Base-by-base conservation (phyloP, 2,329 filamentous ascomycete genomes). In the Arthrobotrys iridis region DNA sequence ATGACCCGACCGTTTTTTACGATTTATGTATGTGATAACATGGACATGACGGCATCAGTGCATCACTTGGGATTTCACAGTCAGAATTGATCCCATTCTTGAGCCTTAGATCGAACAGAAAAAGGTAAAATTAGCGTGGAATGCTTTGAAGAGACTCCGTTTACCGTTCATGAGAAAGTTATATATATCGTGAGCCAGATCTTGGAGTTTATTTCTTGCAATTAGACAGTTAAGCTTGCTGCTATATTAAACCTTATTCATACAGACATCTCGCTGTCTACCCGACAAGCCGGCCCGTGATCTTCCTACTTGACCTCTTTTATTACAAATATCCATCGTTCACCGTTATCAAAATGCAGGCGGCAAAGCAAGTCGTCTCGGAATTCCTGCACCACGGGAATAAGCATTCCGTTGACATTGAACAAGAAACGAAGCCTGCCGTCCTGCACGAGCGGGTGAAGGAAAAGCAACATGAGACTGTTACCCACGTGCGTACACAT, bases 351-450 rank as follows among this genome's bases (percentile, higher is more conserved):
- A 71, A 71, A 8, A 71, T 71, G 66, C 58, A 71, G 46, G 58
- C 58, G 15, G 66, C 66, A 55, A 71, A 71, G 24, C 46, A 71
- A 57, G 66, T 43, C 15, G 66, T 71, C 28, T 48, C 66, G 37
- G 57, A 71, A 24, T 71, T 71, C 37, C 66, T 71, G 37, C 66
- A 71, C 28, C 58, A 71, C 24, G 66, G 57, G 28, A 75, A 68
- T 10, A 67, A 68, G 30, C 63, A 75, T 24, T 63, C 71, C 40
- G 71, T 75, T 30, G 63, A 68, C 22, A 59, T 75, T 15, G 48
- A 75, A 24, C 71, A 68, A n/a, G 63, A 75, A 30, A 68, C 63
- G 8, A 67, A 67, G 43, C 71, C 71, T 26, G 71, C 63, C 24
- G 46, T 75, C 48, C 48, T 63, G 37, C 71, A 75, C 22, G 71